Conservation (phyloP, 2,329 filamentous ascomycete species). For the Trichoderma cornu-damae region DNA sequence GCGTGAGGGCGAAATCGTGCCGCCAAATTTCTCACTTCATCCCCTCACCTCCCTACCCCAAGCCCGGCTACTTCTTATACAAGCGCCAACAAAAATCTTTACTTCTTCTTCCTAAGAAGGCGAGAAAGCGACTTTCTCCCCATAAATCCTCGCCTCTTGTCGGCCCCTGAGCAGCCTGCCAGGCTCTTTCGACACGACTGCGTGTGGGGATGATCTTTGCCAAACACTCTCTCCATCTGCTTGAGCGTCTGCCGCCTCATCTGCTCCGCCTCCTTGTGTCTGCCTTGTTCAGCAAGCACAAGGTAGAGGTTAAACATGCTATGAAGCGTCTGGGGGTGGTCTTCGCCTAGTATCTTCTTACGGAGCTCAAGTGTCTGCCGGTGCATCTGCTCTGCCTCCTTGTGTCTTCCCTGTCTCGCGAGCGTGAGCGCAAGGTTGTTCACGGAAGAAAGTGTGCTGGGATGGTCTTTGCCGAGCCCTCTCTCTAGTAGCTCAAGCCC, state of each 20-base stretch:
- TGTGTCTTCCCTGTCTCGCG: neutral
- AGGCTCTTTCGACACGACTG: neutral
- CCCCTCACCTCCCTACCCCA: too few relatives aligned
- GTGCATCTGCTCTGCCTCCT: neutral
- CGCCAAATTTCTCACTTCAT: too few relatives aligned
- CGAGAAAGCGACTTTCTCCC: too few relatives aligned
- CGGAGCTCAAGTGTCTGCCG: neutral
- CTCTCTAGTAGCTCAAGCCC: neutral
- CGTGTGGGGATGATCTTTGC: neutral
- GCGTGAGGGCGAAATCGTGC: too few relatives aligned
- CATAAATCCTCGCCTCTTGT: too few relatives aligned
- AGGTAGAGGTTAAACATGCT: neutral
- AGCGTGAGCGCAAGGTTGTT: neutral
- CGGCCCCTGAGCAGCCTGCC: constrained; percentile 30
- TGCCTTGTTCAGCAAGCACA: neutral
- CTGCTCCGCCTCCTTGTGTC: neutral
- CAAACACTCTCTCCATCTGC: neutral
- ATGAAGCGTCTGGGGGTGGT: neutral
- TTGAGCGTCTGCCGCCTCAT: neutral
- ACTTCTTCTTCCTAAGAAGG: too few relatives aligned
- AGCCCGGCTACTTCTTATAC: too few relatives aligned
- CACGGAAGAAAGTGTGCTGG: neutral
- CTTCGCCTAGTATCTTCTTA: neutral
- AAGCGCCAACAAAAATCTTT: too few relatives aligned
- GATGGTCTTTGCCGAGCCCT: neutral